Percentiles rank a stretch among this genome's conserved stretches.
These are phyloP conservation scores for Globisporangium yorkense DNA, from an alignment of 352 stramenopile species.

Conservation along the genomic window DNA sequence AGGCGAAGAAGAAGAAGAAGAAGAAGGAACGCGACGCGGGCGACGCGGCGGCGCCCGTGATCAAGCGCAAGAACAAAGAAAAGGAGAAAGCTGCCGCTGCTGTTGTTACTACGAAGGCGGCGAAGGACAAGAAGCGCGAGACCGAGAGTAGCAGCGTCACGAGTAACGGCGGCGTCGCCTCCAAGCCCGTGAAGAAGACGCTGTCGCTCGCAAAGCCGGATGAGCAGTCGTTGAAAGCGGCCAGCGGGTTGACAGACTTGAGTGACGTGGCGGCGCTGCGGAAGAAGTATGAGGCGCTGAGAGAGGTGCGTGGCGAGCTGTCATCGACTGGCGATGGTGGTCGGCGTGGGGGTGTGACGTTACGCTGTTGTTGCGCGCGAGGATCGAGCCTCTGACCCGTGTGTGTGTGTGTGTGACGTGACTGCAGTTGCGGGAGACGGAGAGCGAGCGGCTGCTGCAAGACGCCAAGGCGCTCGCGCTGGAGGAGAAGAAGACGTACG, in stretches of 20 bases:
- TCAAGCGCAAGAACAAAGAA: not conserved
- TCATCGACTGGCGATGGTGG: not conserved
- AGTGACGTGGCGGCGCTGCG: constrained; percentile 11
- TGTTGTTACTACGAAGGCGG: not conserved
- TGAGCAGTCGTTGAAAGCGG: not conserved
- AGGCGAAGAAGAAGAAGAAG: constrained; percentile 1
- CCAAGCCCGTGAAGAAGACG: constrained; percentile 5
- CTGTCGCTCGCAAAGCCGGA: not conserved
- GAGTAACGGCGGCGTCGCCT: not conserved
- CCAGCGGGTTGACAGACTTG: not conserved
- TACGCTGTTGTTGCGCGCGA: not conserved
- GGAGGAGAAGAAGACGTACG: constrained; percentile 69
- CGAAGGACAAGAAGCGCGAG: constrained; percentile 10
- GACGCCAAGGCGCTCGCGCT: constrained; percentile 51
- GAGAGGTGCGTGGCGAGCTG: constrained; percentile 19
- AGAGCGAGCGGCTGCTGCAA: constrained; percentile 55
- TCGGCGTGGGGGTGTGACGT: not conserved
- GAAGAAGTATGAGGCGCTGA: constrained; percentile 47
- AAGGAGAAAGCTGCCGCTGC: not conserved
- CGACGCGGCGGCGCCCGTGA: not conserved
- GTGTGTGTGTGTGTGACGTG: not conserved
- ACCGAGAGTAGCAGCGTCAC: constrained; percentile 1
- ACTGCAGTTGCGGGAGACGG: constrained; percentile 44
- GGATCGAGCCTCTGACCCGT: not conserved
- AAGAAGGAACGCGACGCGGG: constrained; percentile 6